Percentiles rank a stretch among this genome's conserved stretches.
Conservation (phyloP, 2,329 filamentous ascomycete genomes). For the Harringtonia lauricola region DNA sequence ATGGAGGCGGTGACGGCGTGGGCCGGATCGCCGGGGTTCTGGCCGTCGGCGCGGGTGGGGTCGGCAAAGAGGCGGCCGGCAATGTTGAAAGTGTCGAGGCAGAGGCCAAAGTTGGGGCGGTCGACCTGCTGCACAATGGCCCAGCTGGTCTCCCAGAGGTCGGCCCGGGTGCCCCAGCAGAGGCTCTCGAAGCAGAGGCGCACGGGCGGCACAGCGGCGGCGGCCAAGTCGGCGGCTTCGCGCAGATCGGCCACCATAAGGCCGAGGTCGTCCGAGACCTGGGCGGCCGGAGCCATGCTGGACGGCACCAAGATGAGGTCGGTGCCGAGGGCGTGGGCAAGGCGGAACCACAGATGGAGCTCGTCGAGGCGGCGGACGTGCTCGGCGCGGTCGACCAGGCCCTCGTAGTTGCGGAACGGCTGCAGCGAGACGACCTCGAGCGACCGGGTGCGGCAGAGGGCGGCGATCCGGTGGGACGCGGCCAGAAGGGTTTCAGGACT, state of each 20-base stretch:
- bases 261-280: constrained; percentile 23
- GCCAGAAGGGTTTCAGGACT: constrained; percentile 16
- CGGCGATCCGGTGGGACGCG: constrained; percentile 34
- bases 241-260: constrained; percentile 42
- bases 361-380: constrained; percentile 41
- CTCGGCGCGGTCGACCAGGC: constrained; percentile 39
- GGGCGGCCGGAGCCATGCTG: constrained; percentile 34
- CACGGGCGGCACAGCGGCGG: constrained; percentile 31
- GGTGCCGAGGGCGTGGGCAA: constrained; percentile 44
- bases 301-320: constrained; percentile 51
- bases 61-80: constrained; percentile 47
- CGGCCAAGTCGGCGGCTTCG: constrained; percentile 45
- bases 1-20: constrained; percentile 33
- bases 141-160: constrained; percentile 49
- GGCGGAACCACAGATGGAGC: constrained; percentile 45
- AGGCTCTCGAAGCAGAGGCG: constrained; percentile 51
- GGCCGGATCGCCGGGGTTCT: constrained; percentile 27
- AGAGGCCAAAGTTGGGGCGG: constrained; percentile 47
- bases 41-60: constrained; percentile 31
- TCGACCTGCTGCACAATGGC: constrained; percentile 41
- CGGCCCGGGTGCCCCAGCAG: constrained; percentile 45
- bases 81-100: constrained; percentile 55
- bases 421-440: constrained; percentile 43
- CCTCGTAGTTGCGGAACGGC: constrained; percentile 55
- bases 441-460: constrained; percentile 30